A percentile compares a stretch with the other conserved stretches of the same genome.
Conservation (phyloP, 2,329 filamentous ascomycete genomes). For the Ophiostoma perfectum region DNA sequence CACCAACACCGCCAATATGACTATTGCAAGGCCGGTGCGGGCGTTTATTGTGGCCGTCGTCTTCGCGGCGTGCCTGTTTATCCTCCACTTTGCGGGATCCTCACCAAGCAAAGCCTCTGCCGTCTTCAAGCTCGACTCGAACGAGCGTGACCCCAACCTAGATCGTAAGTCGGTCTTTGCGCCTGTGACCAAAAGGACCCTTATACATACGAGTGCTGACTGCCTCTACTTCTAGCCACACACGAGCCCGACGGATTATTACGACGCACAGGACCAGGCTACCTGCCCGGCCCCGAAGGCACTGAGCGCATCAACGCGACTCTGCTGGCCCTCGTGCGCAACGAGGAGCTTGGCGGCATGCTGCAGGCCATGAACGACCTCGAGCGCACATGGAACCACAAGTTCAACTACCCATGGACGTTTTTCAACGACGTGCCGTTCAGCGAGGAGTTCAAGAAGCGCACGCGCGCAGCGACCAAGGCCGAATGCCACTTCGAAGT, state of each 20-base stretch:
- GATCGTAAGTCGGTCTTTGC: conserved; percentile 59
- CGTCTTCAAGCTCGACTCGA: conserved; percentile 38
- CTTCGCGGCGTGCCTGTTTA: conserved; percentile 66
- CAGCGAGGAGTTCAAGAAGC: conserved; percentile 82
- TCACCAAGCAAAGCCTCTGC: conserved; percentile 38
- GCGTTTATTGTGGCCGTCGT: conserved; percentile 66
- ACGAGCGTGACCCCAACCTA: conserved; percentile 73
- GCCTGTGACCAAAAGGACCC: too few species aligned
- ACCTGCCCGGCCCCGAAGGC: conserved; percentile 67
- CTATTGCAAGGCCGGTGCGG: conserved; percentile 77
- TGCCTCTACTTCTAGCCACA: conserved; percentile 53
- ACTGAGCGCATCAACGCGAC: conserved; percentile 89
- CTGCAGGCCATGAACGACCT: conserved; percentile 84
- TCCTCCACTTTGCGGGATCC: conserved; percentile 67
- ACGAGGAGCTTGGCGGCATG: conserved; percentile 80
- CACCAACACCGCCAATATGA: conserved; percentile 51
- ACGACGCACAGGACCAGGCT: conserved; percentile 67
- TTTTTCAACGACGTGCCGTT: conserved; percentile 98
- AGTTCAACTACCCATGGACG: conserved; percentile 99
- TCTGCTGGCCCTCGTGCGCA: conserved; percentile 83
- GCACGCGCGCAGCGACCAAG: conserved; percentile 76
- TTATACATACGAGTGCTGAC: conserved; percentile 17
- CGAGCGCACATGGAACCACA: conserved; percentile 92
- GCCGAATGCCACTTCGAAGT: conserved; percentile 81
- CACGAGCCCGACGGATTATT: conserved; percentile 76